Percentiles rank a stretch among this genome's conserved stretches.
phyloP scores from a whole-genome alignment of 345 rosid species.

The Citrus hindsii region DNA sequence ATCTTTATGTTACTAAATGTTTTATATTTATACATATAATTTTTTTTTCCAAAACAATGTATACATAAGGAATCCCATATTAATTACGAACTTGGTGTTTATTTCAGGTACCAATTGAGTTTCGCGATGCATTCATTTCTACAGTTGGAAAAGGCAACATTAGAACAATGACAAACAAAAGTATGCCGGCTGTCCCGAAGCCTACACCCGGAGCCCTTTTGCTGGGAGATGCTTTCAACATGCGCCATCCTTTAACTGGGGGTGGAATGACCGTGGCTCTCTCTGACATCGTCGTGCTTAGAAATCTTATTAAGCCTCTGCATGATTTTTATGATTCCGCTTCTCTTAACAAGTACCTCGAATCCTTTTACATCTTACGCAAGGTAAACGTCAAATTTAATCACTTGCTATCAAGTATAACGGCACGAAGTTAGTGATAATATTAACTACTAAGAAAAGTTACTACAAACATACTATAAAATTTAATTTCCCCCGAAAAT shows the following conservation, averaged over 20 bases:
- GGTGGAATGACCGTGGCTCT: slow-evolving; percentile 51
- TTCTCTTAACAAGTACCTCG: slow-evolving; percentile 29
- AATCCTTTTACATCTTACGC: slow-evolving; percentile 44
- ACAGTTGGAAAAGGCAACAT: slow-evolving; percentile 40
- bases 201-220: slow-evolving; percentile 40
- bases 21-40: neutral
- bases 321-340: slow-evolving; percentile 29
- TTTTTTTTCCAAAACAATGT: no score
- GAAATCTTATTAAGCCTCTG: slow-evolving; percentile 33
- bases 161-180: slow-evolving; percentile 43
- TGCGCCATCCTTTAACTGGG: slow-evolving; percentile 49
- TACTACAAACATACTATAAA: neutral
- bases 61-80: neutral
- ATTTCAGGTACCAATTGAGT: slow-evolving; percentile 31
- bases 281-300: slow-evolving; percentile 41
- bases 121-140: slow-evolving; percentile 27
- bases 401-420: no score
- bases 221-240: slow-evolving; percentile 43
- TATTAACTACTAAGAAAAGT: neutral
- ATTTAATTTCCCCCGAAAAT: neutral
- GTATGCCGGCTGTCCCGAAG: slow-evolving; percentile 47
- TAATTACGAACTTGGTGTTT: neutral
- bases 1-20: neutral
- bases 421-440: no score
- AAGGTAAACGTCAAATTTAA: slow-evolving; percentile 20